phyloP scores from a whole-genome alignment of 2,329 filamentous ascomycete species.

The Pseudonectria buxi region DNA sequence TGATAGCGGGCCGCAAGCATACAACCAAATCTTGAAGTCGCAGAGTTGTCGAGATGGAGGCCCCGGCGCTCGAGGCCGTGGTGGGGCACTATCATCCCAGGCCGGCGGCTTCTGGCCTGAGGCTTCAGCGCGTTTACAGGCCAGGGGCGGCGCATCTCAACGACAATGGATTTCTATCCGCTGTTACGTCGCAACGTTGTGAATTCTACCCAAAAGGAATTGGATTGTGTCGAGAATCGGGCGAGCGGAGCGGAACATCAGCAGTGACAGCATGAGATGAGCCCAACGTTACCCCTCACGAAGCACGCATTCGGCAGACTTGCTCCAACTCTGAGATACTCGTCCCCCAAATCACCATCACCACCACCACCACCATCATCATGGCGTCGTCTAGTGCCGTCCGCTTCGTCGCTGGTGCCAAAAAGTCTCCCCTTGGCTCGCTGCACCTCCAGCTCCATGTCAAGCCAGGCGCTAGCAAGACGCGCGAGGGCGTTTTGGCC shows the following conservation, averaged over 20 bases:
- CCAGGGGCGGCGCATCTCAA: conserved; percentile 17
- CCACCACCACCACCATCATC: conserved; percentile 1
- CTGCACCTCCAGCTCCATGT: conserved; percentile 60
- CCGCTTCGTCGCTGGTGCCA: conserved; percentile 41
- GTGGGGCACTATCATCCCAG: conserved; percentile 3
- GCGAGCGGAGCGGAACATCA: too few species aligned
- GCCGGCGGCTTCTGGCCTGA: conserved; percentile 10
- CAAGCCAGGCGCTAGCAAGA: conserved; percentile 57
- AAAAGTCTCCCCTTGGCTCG: conserved; percentile 37
- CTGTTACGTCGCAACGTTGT: too few species aligned
- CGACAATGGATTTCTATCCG: too few species aligned
- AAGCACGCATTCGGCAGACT: neutral
- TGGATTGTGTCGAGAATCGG: too few species aligned
- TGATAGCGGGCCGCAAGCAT: conserved; percentile 20
- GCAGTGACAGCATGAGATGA: too few species aligned
- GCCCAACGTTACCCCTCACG: neutral
- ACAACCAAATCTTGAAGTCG: conserved; percentile 8
- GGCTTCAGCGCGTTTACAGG: conserved; percentile 20
- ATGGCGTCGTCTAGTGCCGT: conserved; percentile 31
- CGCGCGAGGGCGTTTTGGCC: conserved; percentile 52
- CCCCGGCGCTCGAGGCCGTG: conserved; percentile 1
- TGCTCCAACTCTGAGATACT: neutral
- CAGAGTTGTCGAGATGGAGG: conserved; percentile 9
- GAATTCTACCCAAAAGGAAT: too few species aligned
- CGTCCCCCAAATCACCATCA: conserved; percentile 5